Evolutionary conservation across 2,329 filamentous ascomycete genomes (phyloP).

Genomic region (Alternaria novae-zelandiae): DNA sequence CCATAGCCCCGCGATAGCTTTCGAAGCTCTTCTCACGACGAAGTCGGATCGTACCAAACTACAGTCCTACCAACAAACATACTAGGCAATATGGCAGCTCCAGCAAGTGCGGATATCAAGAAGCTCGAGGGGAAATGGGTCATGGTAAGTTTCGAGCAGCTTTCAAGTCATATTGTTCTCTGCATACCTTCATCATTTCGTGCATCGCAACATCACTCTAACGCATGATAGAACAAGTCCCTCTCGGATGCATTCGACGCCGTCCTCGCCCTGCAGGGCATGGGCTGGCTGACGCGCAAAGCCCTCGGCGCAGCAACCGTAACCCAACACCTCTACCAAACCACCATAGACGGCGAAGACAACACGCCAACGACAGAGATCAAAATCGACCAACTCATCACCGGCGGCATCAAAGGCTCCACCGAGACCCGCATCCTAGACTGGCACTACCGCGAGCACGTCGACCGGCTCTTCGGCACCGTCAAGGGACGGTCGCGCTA

Average conservation of each 20-base stretch:
- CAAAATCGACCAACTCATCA: slow-evolving; percentile 74
- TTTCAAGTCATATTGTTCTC: not conserved
- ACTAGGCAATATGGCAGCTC: slow-evolving; percentile 46
- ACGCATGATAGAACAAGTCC: slow-evolving; percentile 68
- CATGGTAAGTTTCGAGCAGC: slow-evolving; percentile 34
- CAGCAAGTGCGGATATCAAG: slow-evolving; percentile 40
- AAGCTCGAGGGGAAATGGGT: slow-evolving; percentile 49
- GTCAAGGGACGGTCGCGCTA: slow-evolving; percentile 67
- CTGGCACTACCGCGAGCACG: slow-evolving; percentile 68
- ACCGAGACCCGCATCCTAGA: slow-evolving; percentile 64
- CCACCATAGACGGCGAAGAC: slow-evolving; percentile 25
- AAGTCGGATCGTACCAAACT: not conserved
- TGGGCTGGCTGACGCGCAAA: slow-evolving; percentile 72
- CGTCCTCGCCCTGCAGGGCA: slow-evolving; percentile 67
- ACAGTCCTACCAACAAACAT: not conserved
- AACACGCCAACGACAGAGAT: slow-evolving; percentile 59
- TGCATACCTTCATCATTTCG: not conserved
- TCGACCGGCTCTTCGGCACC: slow-evolving; percentile 80
- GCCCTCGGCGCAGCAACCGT: slow-evolving; percentile 73
- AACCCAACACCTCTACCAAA: slow-evolving; percentile 63
- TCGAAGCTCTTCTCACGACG: slow-evolving; percentile 2
- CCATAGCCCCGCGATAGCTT: slow-evolving; percentile 5
- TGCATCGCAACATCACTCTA: not conserved
- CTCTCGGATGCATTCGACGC: slow-evolving; percentile 73
- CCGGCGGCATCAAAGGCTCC: slow-evolving; percentile 73